Evolutionary conservation across 1,284 basidiomycete species (phyloP), one percentile per base, ranked within the genome.

Genomic region (Exobasidium rhododendri): DNA sequence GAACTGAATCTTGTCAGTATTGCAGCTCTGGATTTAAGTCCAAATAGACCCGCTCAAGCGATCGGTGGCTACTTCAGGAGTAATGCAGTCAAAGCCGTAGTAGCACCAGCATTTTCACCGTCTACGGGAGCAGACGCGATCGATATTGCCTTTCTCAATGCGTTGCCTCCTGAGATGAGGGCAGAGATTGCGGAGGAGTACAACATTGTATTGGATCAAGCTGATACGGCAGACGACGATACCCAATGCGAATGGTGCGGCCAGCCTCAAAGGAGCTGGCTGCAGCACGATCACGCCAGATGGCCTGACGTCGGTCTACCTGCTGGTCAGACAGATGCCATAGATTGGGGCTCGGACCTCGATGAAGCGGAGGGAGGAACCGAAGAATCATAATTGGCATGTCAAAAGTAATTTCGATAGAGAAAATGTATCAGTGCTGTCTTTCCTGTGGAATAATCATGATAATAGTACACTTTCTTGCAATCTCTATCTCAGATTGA

Each of bases 1-100:
- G 61, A 59, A 22, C 62, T 75, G 57, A 69, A 70, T 31, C 58
- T 76, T 46, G 68, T 76, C 69, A 76, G 73, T 50, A 69, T 76
- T 31, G 71, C 74, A 1, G 74, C 73, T 5, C 29, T 70, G 26
- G 71, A 76, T 30, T 51, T 76, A 43, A 62, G 59, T 49, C 61
- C 64, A 4, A 61, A 58, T 54, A 4, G 63, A 28, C 71, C 71
- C 26, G 58, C 63, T 31, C 47, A 66, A 20, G 65, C 65, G 17
- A 45, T 74, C 1, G 66, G 62, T 1, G 61, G 57, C 53, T 73
- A 71, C 56, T 68, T 74, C 40, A 29, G 17, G 40, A 3, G 22
- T 26, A 14, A 26, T 31, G 17, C 7, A 35, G 10, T 17, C 22
- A 45, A 14, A 29, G 20, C 13, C 14, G 24, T 17, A 45, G 29